These are phyloP conservation scores for Rhizoclosmatium sp. DNA, from an alignment of 192 early-diverging fungal species.

Conservation along the genomic window DNA sequence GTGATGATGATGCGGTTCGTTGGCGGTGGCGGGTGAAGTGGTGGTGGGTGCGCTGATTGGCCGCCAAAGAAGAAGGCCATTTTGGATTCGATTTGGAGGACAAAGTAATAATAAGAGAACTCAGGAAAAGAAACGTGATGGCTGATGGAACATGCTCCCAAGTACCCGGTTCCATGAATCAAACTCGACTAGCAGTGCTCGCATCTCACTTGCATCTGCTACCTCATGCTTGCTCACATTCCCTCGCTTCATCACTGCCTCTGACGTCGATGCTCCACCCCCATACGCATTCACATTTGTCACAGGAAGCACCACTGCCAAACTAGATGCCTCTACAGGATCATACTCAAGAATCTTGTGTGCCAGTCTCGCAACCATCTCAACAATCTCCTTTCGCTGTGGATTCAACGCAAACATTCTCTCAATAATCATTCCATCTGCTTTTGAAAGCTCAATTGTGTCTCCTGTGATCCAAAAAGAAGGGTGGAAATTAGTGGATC, in stretches of 20 bases:
- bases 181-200: conserved; percentile 9
- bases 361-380: background rate
- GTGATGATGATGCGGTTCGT: too few species aligned
- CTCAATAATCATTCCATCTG: too few species aligned
- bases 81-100: too few species aligned
- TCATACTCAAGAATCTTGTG: conserved; percentile 25
- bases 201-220: conserved; percentile 7
- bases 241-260: conserved; percentile 3
- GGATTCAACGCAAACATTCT: background rate
- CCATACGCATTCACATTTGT: conserved; percentile 11
- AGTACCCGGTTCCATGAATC: conserved; percentile 15
- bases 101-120: background rate
- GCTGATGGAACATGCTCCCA: background rate
- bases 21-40: too few species aligned
- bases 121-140: background rate
- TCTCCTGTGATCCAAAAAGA: too few species aligned
- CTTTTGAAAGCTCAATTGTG: too few species aligned
- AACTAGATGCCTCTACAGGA: conserved; percentile 12
- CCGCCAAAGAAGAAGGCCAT: too few species aligned
- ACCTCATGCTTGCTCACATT: background rate
- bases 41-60: too few species aligned
- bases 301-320: conserved; percentile 33
- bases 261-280: background rate
- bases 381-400: background rate
- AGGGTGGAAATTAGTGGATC: background rate